These are phyloP conservation scores for Evernia prunastri DNA, from an alignment of 495 filamentous ascomycete species.

Conservation along the genomic window DNA sequence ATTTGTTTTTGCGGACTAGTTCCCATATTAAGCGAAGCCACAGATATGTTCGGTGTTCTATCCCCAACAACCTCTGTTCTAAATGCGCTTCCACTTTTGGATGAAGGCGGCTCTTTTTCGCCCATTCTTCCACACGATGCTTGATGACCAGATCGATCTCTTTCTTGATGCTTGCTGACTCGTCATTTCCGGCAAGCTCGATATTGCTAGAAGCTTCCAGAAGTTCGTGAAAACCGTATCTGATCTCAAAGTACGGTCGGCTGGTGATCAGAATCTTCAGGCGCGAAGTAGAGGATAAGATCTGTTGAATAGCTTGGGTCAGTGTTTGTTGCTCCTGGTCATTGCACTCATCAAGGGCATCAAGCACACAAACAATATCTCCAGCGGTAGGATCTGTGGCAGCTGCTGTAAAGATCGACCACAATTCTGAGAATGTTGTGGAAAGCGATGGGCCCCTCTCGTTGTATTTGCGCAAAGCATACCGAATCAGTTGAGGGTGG, in stretches of 20 bases:
- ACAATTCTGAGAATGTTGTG: slow-evolving; percentile 10
- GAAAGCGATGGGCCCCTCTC: slow-evolving; percentile 25
- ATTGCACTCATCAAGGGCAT: slow-evolving; percentile 40
- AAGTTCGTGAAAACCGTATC: slow-evolving; percentile 23
- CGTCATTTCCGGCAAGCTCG: slow-evolving; percentile 33
- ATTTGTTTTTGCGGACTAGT: slow-evolving; percentile 27
- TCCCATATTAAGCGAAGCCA: slow-evolving; percentile 38
- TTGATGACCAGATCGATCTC: slow-evolving; percentile 38
- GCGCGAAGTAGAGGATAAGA: not conserved
- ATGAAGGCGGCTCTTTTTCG: not conserved
- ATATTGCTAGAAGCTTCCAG: slow-evolving; percentile 22
- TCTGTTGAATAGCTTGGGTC: slow-evolving; percentile 8
- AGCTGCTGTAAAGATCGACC: slow-evolving; percentile 17
- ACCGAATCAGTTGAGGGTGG: slow-evolving; percentile 26
- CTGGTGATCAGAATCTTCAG: slow-evolving; percentile 40
- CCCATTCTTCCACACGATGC: slow-evolving; percentile 20
- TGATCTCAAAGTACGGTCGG: slow-evolving; percentile 38
- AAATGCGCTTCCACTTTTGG: not conserved
- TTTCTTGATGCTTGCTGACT: slow-evolving; percentile 31
- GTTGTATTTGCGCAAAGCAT: slow-evolving; percentile 30
- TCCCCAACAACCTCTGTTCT: slow-evolving; percentile 28
- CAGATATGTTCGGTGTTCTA: slow-evolving; percentile 42
- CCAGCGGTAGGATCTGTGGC: slow-evolving; percentile 20
- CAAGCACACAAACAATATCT: slow-evolving; percentile 39
- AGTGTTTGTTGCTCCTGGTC: slow-evolving; percentile 16